Evolutionary conservation across 2,329 filamentous ascomycete species (phyloP).

Genomic region (Stromatinia cepivora): DNA sequence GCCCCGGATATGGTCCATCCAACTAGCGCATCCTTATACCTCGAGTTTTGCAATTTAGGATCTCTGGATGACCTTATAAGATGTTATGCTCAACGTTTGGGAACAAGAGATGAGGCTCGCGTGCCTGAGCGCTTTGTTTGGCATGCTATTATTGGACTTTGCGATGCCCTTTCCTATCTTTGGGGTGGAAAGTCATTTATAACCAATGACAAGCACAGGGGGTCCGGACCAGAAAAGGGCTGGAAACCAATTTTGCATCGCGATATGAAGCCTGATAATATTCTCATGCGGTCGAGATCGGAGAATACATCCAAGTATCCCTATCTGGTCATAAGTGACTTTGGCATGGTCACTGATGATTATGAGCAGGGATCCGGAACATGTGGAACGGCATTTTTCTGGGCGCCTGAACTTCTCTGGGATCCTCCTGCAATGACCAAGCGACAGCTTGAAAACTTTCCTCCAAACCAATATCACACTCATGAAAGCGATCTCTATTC

Average conservation of each 20-base stretch:
- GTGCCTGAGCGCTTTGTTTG: constrained; percentile 37
- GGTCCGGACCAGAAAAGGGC: background rate
- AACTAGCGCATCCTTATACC: constrained; percentile 32
- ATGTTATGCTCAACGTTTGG: constrained; percentile 25
- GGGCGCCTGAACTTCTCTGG: constrained; percentile 34
- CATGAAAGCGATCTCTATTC: constrained; percentile 35
- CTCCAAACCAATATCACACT: constrained; percentile 25
- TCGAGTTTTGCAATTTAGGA: constrained; percentile 39
- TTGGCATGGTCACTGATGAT: constrained; percentile 35
- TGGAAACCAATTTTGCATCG: constrained; percentile 38
- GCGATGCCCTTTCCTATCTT: constrained; percentile 37
- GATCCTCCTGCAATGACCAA: constrained; percentile 27
- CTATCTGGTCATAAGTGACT: constrained; percentile 38
- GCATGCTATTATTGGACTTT: constrained; percentile 36
- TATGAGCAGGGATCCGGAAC: constrained; percentile 21
- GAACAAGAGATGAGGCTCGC: constrained; percentile 6
- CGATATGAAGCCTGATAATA: constrained; percentile 40
- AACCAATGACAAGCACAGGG: constrained; percentile 16
- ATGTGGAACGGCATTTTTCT: constrained; percentile 28
- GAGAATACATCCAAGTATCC: constrained; percentile 32
- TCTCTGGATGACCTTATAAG: constrained; percentile 33
- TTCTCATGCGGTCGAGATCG: constrained; percentile 35
- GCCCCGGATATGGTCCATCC: background rate
- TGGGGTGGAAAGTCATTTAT: constrained; percentile 26
- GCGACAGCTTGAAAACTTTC: constrained; percentile 14